Evolutionary conservation across 2,329 filamentous ascomycete species (phyloP).

Genomic region (Ophiostoma himal-ulmi): DNA sequence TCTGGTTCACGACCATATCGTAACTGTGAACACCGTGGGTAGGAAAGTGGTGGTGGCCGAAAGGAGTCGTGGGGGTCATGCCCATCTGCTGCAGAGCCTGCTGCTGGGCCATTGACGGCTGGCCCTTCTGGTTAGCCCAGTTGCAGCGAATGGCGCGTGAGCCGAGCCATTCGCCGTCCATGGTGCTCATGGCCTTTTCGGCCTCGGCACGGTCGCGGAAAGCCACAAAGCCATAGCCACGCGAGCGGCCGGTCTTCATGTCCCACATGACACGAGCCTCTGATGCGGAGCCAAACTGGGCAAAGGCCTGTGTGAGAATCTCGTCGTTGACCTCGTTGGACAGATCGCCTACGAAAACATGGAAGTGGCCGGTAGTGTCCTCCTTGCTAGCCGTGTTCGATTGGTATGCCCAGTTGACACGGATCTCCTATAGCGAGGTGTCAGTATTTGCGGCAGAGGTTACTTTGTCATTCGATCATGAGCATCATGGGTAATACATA

Average conservation of each 20-base stretch:
- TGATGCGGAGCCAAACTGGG: conserved; percentile 89
- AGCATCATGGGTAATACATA: conserved; percentile 43
- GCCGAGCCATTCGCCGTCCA: conserved; percentile 99
- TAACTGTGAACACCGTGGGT: conserved; percentile 95
- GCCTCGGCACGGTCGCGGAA: conserved; percentile 91
- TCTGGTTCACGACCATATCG: conserved; percentile 93
- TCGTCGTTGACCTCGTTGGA: conserved; percentile 99
- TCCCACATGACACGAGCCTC: conserved; percentile 99
- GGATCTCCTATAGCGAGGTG: conserved; percentile 68
- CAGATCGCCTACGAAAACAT: conserved; percentile 96
- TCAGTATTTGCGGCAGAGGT: neutral
- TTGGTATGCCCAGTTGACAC: conserved; percentile 99
- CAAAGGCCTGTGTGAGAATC: conserved; percentile 86
- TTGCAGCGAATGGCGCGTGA: conserved; percentile 98
- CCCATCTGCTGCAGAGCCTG: conserved; percentile 96
- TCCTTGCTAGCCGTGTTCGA: conserved; percentile 92
- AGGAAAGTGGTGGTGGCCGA: conserved; percentile 95
- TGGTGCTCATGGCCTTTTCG: conserved; percentile 91
- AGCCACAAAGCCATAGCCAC: conserved; percentile 95
- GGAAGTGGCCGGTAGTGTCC: conserved; percentile 96
- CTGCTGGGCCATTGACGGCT: conserved; percentile 96
- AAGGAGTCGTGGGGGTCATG: conserved; percentile 94
- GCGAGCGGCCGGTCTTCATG: conserved; percentile 98
- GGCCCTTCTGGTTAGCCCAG: conserved; percentile 99
- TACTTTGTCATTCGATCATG: neutral